Base-by-base conservation (phyloP, 2,329 filamentous ascomycete genomes). In the Trichophyton schoenleinii region DNA sequence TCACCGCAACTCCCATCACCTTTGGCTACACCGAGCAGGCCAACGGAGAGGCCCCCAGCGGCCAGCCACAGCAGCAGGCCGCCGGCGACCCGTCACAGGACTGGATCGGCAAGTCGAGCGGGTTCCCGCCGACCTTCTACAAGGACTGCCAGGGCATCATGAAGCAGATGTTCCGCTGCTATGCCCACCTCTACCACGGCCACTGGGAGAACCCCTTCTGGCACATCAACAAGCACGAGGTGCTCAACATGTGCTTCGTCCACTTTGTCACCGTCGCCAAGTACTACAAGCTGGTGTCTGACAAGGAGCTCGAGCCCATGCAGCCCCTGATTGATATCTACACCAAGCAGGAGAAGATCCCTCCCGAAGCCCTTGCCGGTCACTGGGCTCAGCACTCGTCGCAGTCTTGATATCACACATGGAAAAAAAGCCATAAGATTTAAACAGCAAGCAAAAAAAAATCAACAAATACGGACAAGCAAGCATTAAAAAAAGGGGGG, bases 101-200 rank as follows among this genome's bases (percentile, higher is more conserved):
- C 63, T 97, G 91, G 89, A 81, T 96, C 62, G 94, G 94, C 69
- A 95, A 95, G 78, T 84, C 88, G 55, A 94, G 89, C 63, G 92
- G 92, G 3, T 99, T 99, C 74, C 94, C 94, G 1, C 84, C 88
- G 65, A 88, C 89, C 66, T 97, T 96, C 74, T 81, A 92, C 68
- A 84, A 87, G 64, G 91, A 96, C 67, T 94, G 92, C 79, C 91
- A 95, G 79, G 87, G 87, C 66, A 94, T 96, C 70, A 92, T 96
- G 79, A 88, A 91, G 69, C 94, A 96, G 77, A 97, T 99, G 87
- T 97, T 99, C 81, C 88, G 94, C 63, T 92, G 96, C 68, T 99
- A 99, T 71, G 87, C 94, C 57, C 94, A 99, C 75, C 85, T 99
- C 64, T 99, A 99, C 80, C 96, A 95, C 83, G 89, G 91, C 62